Conservation (phyloP, 768 basidiomycete genomes). For the Pulveroboletus sp. region DNA sequence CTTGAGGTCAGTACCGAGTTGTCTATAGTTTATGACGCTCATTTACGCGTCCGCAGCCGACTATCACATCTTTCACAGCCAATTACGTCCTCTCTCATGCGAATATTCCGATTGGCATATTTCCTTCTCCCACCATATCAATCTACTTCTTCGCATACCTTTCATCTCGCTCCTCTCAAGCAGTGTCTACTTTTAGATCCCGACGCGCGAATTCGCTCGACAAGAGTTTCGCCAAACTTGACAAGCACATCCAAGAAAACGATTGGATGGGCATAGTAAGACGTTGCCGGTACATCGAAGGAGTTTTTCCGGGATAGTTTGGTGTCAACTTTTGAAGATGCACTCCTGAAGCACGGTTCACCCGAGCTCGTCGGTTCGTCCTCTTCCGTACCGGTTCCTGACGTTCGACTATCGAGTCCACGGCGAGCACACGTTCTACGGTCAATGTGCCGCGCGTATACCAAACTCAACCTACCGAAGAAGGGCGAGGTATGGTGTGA, state of each 20-base stretch:
- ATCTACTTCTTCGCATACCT: constrained; percentile 37
- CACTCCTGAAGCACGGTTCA: constrained; percentile 50
- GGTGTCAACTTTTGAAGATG: constrained; percentile 56
- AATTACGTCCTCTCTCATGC: constrained; percentile 55
- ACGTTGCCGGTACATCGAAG: constrained; percentile 42
- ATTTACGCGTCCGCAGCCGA: constrained; percentile 45
- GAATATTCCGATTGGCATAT: constrained; percentile 74
- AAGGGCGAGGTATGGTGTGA: constrained; percentile 69
- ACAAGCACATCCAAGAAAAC: constrained; percentile 56
- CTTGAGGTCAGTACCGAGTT: constrained; percentile 53
- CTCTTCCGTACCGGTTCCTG: constrained; percentile 40
- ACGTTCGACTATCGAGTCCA: constrained; percentile 49
- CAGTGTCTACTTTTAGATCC: constrained; percentile 94
- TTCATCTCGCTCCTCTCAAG: constrained; percentile 71
- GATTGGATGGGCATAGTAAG: constrained; percentile 68
- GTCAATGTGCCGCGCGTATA: constrained; percentile 72
- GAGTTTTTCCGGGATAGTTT: constrained; percentile 45
- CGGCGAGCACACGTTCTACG: constrained; percentile 59
- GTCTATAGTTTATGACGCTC: neutral
- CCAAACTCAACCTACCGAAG: constrained; percentile 48
- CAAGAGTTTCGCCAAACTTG: constrained; percentile 62
- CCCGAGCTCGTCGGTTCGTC: constrained; percentile 29
- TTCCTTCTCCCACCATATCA: constrained; percentile 65
- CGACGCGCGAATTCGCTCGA: constrained; percentile 82
- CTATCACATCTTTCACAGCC: constrained; percentile 72